Evolutionary conservation across 495 filamentous ascomycete species (phyloP), one percentile per base, ranked within the genome.

Genomic region (Lineolata rhizophorae): DNA sequence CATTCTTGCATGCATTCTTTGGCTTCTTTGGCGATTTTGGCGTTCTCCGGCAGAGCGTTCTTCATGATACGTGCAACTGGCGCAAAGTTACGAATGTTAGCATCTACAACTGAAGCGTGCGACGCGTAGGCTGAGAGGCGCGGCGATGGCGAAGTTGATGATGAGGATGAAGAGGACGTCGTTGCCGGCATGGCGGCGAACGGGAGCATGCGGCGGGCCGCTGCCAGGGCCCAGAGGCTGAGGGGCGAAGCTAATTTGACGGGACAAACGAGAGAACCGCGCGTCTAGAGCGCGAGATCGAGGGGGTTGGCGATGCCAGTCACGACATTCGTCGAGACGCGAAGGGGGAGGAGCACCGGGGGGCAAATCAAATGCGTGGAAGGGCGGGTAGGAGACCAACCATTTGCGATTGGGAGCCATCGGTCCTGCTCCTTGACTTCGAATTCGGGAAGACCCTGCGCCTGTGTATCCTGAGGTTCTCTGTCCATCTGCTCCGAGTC

Each of bases 1-100:
- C 87, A 97, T 58, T 97, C 87, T 54, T 97, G 87, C 87, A 97
- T 95, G 57, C 87, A 97, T 51, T 97, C 87, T 53, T 97, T 97
- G 20, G 87, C 87, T 53, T 97, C 87, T 48, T 97, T 97, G 26
- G 87, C 87, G 40, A 97, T 97, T 62, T 97, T 97, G 35, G 87
- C 87, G 52, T 97, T 97, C 41, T 97, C 90, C 11, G 87, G 87
- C 16, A 97, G 61, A 2, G 87, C 87, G 34, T 75, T 72, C 53
- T 97, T 97, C 87, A 97, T 97, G 51, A 97, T 95, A 29, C 87
- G 82, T 43, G 87, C 87, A 47, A 97, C 87, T 97, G 72, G 70
- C 49, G 66, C 78, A 67, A 72, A 80, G 54, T 76, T 76, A 37
- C 75, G 67, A 61, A 76, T 76, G 65, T 92, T 79, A 92, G 84